Conservation (phyloP, 2,329 filamentous ascomycete genomes). For the Diaporthe caulivora region DNA sequence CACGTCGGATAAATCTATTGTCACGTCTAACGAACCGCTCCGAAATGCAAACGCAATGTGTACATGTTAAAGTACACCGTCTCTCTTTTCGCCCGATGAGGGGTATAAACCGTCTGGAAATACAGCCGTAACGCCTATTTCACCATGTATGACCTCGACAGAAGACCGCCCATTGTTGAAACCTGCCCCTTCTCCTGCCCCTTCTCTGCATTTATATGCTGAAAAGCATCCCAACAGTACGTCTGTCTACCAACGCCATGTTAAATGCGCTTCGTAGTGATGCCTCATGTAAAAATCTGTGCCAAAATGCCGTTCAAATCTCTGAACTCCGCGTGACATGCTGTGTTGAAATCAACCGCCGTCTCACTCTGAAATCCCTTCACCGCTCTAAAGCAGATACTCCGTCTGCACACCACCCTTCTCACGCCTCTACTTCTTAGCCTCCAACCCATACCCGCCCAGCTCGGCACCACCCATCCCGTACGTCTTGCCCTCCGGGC, state of each 20-base stretch:
- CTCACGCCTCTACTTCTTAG: slow-evolving; percentile 45
- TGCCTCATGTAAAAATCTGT: not conserved
- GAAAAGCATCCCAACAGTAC: slow-evolving; percentile 12
- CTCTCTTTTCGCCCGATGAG: slow-evolving; percentile 23
- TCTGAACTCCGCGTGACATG: slow-evolving; percentile 17
- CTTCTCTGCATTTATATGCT: slow-evolving; percentile 14
- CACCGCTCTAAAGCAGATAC: not conserved
- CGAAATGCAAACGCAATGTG: not conserved
- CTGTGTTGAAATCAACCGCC: slow-evolving; percentile 20
- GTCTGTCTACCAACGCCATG: slow-evolving; percentile 36
- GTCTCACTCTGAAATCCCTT: not conserved
- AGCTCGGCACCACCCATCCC: slow-evolving; percentile 62
- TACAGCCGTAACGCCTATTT: slow-evolving; percentile 30
- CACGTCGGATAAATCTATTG: not conserved
- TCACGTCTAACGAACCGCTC: not conserved
- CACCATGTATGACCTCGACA: not conserved
- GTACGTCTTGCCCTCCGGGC: slow-evolving; percentile 75
- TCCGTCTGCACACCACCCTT: not conserved
- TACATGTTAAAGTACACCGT: slow-evolving; percentile 25
- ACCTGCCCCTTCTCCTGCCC: not conserved
- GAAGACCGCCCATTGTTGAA: slow-evolving; percentile 26
- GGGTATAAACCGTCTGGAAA: slow-evolving; percentile 17
- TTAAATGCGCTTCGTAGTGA: slow-evolving; percentile 36
- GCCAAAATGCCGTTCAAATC: slow-evolving; percentile 16
- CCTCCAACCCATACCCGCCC: slow-evolving; percentile 70